Evolutionary conservation across 176 grass and related monocot species (phyloP).

Genomic region (Oryza nivara): DNA sequence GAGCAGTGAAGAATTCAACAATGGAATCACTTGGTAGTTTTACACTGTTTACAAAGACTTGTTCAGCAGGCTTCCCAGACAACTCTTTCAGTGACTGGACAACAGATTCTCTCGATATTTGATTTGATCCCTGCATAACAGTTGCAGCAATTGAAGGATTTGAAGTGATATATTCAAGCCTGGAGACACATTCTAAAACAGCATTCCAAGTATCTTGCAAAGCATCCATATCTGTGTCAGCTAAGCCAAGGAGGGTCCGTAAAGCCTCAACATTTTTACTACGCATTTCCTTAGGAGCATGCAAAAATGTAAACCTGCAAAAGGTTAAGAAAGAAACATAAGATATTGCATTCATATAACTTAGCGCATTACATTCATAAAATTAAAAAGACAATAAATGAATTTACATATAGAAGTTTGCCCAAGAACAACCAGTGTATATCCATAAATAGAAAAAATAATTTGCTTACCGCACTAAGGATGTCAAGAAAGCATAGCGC

Average conservation of each 20-base stretch:
- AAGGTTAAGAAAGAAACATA: constrained; percentile 29
- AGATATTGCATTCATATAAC: constrained; percentile 7
- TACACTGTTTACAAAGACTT: constrained; percentile 96
- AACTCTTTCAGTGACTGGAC: constrained; percentile 88
- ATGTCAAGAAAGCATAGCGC: constrained; percentile 99
- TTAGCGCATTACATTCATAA: constrained; percentile 24
- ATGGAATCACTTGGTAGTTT: constrained; percentile 96
- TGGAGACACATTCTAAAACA: constrained; percentile 97
- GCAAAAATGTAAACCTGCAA: constrained; percentile 96
- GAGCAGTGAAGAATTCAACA: constrained; percentile 93
- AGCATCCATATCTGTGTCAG: constrained; percentile 89
- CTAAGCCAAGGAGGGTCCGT: constrained; percentile 84
- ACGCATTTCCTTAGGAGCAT: constrained; percentile 97
- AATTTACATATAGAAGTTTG: neutral
- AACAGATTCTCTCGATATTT: constrained; percentile 94
- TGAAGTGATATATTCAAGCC: constrained; percentile 95
- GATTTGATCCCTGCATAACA: constrained; percentile 97
- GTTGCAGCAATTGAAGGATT: constrained; percentile 78
- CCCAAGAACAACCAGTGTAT: neutral
- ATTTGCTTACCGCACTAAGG: constrained; percentile 74
- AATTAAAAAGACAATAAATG: constrained; percentile 30
- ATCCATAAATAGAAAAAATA: constrained; percentile 34
- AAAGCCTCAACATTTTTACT: constrained; percentile 98
- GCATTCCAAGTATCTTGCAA: constrained; percentile 99
- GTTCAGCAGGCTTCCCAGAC: constrained; percentile 91